phyloP scores from a whole-genome alignment of 208 protist species.

The Trypanosoma rangeli region DNA sequence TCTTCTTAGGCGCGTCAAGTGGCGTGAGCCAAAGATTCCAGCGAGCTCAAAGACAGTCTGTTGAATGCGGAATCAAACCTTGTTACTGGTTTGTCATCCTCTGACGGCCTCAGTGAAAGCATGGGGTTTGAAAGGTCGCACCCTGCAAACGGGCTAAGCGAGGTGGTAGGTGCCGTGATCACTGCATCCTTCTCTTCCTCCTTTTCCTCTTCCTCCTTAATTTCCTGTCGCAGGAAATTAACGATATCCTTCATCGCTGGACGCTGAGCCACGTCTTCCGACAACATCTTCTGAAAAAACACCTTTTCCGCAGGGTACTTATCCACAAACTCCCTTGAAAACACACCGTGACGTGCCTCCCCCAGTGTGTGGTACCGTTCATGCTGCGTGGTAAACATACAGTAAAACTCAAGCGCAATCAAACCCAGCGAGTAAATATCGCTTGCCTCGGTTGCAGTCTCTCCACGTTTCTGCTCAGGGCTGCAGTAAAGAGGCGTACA shows the following conservation, averaged over 20 bases:
- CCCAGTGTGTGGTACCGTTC: slow-evolving; percentile 68
- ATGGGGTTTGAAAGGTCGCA: background rate
- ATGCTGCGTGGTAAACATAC: slow-evolving; percentile 67
- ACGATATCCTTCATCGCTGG: slow-evolving; percentile 40
- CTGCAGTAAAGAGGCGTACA: slow-evolving; percentile 82
- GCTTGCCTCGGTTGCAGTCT: slow-evolving; percentile 37
- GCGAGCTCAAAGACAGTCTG: slow-evolving; percentile 8
- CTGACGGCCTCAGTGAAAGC: background rate
- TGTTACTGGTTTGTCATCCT: background rate
- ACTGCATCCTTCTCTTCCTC: background rate
- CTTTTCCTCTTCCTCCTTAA: slow-evolving; percentile 3
- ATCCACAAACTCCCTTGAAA: slow-evolving; percentile 35
- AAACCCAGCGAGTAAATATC: slow-evolving; percentile 84
- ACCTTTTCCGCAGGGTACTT: slow-evolving; percentile 50
- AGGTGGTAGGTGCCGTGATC: background rate
- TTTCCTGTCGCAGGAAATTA: slow-evolving; percentile 1
- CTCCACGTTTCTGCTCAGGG: slow-evolving; percentile 68
- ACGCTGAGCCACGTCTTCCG: slow-evolving; percentile 10
- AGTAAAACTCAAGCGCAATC: slow-evolving; percentile 81
- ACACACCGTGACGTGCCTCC: slow-evolving; percentile 41
- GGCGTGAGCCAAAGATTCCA: background rate
- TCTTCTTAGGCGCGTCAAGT: background rate
- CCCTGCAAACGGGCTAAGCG: background rate
- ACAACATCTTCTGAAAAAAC: slow-evolving; percentile 55
- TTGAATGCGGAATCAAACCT: background rate